Conservation (phyloP, 2,329 filamentous ascomycete genomes). For the Colletotrichum lupini region DNA sequence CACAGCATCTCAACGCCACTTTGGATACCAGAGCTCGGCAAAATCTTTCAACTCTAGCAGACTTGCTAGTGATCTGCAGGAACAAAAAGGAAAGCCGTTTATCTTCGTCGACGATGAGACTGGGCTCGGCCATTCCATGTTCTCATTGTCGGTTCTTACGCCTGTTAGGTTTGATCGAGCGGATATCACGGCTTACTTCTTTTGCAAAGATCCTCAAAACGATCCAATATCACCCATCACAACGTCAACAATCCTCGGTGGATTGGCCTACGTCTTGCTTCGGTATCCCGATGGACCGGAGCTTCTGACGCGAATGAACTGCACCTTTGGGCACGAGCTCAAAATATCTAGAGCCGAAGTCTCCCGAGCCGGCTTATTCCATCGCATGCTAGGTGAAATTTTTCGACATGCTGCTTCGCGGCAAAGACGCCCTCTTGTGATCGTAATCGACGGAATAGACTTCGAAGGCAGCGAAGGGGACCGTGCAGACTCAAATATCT, state of each 20-base stretch:
- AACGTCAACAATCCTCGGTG: not conserved
- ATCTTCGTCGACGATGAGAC: not conserved
- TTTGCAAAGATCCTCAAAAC: not conserved
- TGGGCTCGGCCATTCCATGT: not conserved
- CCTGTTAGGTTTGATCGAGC: not conserved
- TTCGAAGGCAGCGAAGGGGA: not conserved
- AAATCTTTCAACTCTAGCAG: rapidly evolving
- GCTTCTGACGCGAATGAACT: not conserved
- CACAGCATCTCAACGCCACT: too few species aligned
- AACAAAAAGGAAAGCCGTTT: not conserved
- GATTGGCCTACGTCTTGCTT: not conserved
- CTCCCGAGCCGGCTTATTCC: not conserved
- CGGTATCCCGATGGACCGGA: too few species aligned
- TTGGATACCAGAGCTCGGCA: too few species aligned
- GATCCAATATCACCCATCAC: not conserved
- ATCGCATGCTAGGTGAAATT: not conserved
- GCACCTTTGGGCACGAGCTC: not conserved
- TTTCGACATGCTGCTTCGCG: not conserved
- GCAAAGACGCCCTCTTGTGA: not conserved
- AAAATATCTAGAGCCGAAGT: not conserved
- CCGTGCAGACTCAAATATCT: not conserved
- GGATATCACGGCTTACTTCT: not conserved
- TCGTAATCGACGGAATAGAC: not conserved
- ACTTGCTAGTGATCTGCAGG: not conserved
- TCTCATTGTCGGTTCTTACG: not conserved